Conservation (phyloP, 2,329 filamentous ascomycete genomes). For the Fusarium poae region DNA sequence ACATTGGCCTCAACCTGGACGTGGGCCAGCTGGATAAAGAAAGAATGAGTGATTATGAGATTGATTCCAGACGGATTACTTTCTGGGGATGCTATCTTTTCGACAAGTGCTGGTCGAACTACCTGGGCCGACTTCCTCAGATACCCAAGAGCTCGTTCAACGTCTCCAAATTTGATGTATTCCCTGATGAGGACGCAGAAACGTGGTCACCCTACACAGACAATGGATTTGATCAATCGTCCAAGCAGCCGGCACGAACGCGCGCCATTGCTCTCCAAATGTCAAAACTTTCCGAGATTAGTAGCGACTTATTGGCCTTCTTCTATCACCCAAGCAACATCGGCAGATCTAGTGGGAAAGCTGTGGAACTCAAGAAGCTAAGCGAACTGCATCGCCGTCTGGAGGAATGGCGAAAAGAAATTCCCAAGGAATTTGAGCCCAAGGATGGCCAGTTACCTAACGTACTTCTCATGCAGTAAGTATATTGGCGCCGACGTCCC, state of each 20-base stretch:
- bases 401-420: conserved; percentile 86
- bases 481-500: conserved; percentile 38
- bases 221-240: conserved; percentile 77
- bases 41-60: conserved; percentile 80
- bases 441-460: conserved; percentile 91
- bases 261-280: conserved; percentile 86
- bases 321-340: conserved; percentile 89
- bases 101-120: conserved; percentile 99
- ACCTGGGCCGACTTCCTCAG: conserved; percentile 90
- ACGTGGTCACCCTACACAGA: conserved; percentile 92
- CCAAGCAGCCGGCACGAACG: conserved; percentile 84
- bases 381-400: conserved; percentile 91
- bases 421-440: conserved; percentile 89
- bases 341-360: conserved; percentile 76
- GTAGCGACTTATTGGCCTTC: conserved; percentile 86
- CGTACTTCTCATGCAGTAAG: conserved; percentile 86
- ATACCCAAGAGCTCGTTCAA: conserved; percentile 83
- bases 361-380: conserved; percentile 89
- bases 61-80: conserved; percentile 89
- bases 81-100: conserved; percentile 99
- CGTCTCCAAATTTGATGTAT: conserved; percentile 90
- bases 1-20: conserved; percentile 91
- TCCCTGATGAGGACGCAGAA: conserved; percentile 87
- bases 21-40: conserved; percentile 73
- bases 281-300: conserved; percentile 89